Base-by-base conservation (phyloP, 164 flowering plant genomes). In the Berberis thunbergii region DNA sequence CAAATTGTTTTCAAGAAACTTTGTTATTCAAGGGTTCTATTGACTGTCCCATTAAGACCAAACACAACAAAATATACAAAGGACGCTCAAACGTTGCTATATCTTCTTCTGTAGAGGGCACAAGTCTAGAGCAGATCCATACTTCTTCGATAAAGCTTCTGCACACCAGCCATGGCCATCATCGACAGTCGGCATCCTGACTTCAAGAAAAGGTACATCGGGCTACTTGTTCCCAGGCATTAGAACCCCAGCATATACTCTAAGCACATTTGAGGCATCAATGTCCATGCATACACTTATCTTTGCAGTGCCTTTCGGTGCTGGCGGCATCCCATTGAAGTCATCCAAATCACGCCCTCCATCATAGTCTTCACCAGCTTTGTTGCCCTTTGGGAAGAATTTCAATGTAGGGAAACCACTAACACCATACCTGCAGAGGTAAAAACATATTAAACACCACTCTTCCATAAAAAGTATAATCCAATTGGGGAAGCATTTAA, bases 151-250 rank as follows among this genome's bases (percentile, higher is more conserved):
- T 41, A 93, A 70, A 62, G 97, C 96, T 72, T 86, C 87, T 5
- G 84, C 85, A 64, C 92, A 86, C 98, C 97, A 93, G 8, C 98
- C 92, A 81, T 93, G 98, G 2, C 98, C 98, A 60, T 93, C 97
- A 70, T 93, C 96, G 3, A 89, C 88, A 4, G 80, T 84, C 6
- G 98, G 96, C 96, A 92, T 83, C 73, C 88, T 81, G 1, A 87
- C 97, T 72, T 90, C 96, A 81, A 86, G 77, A 4, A 77, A 64
- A 43, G 96, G 96, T 45, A 65, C 60, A 41, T 68, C 75, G 0
- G 86, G 86, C 3, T 64, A 65, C 11, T 72, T 77, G 13, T 64
- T 43, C 3, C 81, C 88, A 0, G 86, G 91, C 74, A 76, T n/a
- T 4, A 73, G 42, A 1, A 80, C 92, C 44, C 90, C 98, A 7